Percentiles rank a stretch among this genome's conserved stretches.
Evolutionary conservation across 192 early-diverging fungal genomes (phyloP).

Genomic region (Fimicolochytrium jonesii): DNA sequence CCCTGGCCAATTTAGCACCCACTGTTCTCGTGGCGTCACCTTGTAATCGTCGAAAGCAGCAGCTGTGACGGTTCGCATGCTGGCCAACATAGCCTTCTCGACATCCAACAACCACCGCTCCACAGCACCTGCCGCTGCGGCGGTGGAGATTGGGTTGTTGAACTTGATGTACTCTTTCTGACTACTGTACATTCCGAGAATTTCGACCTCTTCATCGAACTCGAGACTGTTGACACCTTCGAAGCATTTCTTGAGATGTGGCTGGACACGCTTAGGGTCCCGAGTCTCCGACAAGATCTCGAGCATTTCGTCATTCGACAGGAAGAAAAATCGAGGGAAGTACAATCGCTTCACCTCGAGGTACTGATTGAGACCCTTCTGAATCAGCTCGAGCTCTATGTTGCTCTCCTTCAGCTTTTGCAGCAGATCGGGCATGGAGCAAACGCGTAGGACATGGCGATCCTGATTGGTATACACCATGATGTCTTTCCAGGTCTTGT

Average conservation of each 20-base stretch:
- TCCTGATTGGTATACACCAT: constrained; percentile 49
- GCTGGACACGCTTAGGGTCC: constrained; percentile 56
- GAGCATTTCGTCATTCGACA: constrained; percentile 64
- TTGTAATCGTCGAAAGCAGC: constrained; percentile 38
- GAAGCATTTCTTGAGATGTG: constrained; percentile 63
- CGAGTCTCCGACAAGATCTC: constrained; percentile 59
- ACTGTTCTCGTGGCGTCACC: constrained; percentile 47
- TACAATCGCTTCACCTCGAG: constrained; percentile 54
- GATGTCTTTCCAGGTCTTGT: constrained; percentile 61
- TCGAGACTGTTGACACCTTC: constrained; percentile 59
- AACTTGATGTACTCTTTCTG: constrained; percentile 57
- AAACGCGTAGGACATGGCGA: constrained; percentile 47
- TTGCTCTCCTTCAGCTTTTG: constrained; percentile 50
- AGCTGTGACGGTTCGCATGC: constrained; percentile 42
- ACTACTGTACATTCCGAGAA: constrained; percentile 54
- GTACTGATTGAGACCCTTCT: constrained; percentile 62
- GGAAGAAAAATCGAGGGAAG: constrained; percentile 61
- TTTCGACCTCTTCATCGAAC: constrained; percentile 51
- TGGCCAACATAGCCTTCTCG: constrained; percentile 50
- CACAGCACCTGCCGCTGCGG: constrained; percentile 51
- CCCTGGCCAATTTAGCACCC: constrained; percentile 61
- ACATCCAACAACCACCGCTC: constrained; percentile 58
- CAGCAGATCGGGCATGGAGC: constrained; percentile 51
- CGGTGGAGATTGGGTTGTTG: constrained; percentile 38
- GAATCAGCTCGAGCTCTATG: constrained; percentile 56